A percentile compares a stretch with the other conserved stretches of the same genome.
Conservation (phyloP, 805 yeast genomes). For the Candida sanyiensis region DNA sequence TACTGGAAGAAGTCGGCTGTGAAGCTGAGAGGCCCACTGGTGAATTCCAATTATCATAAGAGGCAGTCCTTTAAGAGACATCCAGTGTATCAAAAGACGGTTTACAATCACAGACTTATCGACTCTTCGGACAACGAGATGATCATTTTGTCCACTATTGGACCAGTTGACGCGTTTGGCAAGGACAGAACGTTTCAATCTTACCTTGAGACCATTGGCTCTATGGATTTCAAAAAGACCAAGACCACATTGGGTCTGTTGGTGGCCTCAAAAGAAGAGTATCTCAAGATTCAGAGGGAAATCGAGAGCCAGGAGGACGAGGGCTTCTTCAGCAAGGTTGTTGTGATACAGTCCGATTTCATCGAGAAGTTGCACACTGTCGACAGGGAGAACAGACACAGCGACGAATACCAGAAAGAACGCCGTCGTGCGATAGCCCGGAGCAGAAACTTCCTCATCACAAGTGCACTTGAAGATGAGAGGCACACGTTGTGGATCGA, state of each 20-base stretch:
- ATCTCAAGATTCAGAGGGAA: constrained; percentile 9
- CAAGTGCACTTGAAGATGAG: constrained; percentile 25
- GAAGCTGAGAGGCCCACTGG: too few species aligned
- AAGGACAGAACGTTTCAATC: constrained; percentile 28
- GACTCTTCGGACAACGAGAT: too few species aligned
- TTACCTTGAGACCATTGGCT: constrained; percentile 28
- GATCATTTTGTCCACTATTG: too few species aligned
- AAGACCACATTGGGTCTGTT: constrained; percentile 21
- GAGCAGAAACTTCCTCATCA: constrained; percentile 26
- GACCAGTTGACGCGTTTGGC: too few species aligned
- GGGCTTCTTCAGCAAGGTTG: constrained; percentile 12
- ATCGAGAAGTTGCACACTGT: constrained; percentile 15
- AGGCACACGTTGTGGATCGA: constrained; percentile 28
- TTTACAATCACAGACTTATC: too few species aligned
- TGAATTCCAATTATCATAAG: too few species aligned
- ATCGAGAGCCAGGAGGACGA: constrained; percentile 1
- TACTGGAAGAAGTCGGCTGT: too few species aligned
- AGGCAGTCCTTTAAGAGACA: too few species aligned
- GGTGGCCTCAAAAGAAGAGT: constrained; percentile 4
- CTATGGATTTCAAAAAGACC: constrained; percentile 24
- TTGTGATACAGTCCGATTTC: constrained; percentile 20
- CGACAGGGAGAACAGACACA: constrained; percentile 19
- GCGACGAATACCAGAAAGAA: constrained; percentile 18
- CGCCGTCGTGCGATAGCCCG: constrained; percentile 27
- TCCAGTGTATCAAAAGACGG: too few species aligned